Percentiles rank a stretch among this genome's conserved stretches.
Evolutionary conservation across 2,329 filamentous ascomycete species (phyloP).

Genomic region (Polytolypa hystricis): DNA sequence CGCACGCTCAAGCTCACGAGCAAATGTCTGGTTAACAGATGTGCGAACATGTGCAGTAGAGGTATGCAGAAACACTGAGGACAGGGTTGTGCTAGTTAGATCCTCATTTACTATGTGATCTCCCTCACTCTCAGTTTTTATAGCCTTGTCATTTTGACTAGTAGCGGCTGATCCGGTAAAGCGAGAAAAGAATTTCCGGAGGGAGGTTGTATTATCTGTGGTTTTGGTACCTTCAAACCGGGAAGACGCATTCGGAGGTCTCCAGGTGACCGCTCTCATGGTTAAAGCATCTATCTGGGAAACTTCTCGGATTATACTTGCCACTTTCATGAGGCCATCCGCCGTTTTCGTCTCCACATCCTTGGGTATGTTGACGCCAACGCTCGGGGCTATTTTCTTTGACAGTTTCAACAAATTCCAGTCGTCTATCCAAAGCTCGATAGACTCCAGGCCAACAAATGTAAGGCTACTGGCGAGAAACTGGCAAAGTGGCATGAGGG

Average conservation of each 20-base stretch:
- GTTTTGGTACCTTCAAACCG: constrained; percentile 26
- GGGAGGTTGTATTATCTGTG: constrained; percentile 43
- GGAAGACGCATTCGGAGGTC: constrained; percentile 41
- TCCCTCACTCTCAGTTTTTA: constrained; percentile 41
- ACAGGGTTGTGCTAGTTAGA: constrained; percentile 56
- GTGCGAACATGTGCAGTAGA: constrained; percentile 76
- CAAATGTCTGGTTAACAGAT: constrained; percentile 59
- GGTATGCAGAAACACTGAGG: constrained; percentile 78
- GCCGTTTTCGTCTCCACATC: constrained; percentile 74
- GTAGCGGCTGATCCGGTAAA: constrained; percentile 52
- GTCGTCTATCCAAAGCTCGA: constrained; percentile 86
- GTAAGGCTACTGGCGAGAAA: constrained; percentile 92
- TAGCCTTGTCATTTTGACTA: constrained; percentile 30
- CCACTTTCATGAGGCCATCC: constrained; percentile 79
- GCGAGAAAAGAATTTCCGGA: constrained; percentile 70
- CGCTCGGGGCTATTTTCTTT: constrained; percentile 76
- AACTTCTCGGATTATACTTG: constrained; percentile 69
- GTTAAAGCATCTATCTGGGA: constrained; percentile 86
- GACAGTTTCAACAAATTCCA: constrained; percentile 65
- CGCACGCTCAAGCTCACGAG: constrained; percentile 79
- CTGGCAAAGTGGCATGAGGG: constrained; percentile 74
- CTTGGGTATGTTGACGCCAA: constrained; percentile 59
- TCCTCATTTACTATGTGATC: constrained; percentile 58
- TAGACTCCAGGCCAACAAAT: constrained; percentile 77
- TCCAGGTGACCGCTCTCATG: constrained; percentile 82